phyloP scores from a whole-genome alignment of 2,329 filamentous ascomycete species.

The Elsinoe fawcettii region DNA sequence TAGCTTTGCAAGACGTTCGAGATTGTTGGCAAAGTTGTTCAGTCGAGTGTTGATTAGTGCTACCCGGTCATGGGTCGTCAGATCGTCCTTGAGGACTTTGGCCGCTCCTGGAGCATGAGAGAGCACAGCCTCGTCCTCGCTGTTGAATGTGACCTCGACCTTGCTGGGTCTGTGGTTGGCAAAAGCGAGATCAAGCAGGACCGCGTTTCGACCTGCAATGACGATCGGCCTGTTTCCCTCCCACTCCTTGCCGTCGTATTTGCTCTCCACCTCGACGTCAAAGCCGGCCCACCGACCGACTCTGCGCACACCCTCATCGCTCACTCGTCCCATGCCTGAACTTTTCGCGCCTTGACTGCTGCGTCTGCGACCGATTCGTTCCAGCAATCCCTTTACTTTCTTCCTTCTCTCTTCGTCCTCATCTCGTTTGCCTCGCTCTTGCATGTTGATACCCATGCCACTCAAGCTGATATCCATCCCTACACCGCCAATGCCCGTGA shows the following conservation, averaged over 20 bases:
- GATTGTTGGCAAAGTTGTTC: constrained; percentile 61
- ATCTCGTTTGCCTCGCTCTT: constrained; percentile 33
- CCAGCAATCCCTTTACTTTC: constrained; percentile 52
- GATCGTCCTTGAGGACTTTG: constrained; percentile 57
- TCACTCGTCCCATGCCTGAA: constrained; percentile 63
- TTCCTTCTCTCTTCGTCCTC: constrained; percentile 47
- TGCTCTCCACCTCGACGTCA: constrained; percentile 37
- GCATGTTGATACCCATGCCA: constrained; percentile 35
- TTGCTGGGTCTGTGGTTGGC: constrained; percentile 35
- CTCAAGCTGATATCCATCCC: constrained; percentile 37
- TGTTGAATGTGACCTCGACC: constrained; percentile 56
- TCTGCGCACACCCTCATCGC: constrained; percentile 66
- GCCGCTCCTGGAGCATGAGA: constrained; percentile 56
- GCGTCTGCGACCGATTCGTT: constrained; percentile 7
- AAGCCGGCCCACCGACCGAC: constrained; percentile 58
- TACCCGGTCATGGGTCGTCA: constrained; percentile 53
- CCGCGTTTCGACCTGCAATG: constrained; percentile 29
- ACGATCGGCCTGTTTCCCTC: constrained; percentile 30
- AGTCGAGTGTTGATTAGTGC: constrained; percentile 63
- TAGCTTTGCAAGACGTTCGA: constrained; percentile 60
- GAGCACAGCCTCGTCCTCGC: constrained; percentile 50
- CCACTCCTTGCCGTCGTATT: constrained; percentile 20
- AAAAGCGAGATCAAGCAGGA: constrained; percentile 29
- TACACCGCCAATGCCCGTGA: constrained; percentile 28
- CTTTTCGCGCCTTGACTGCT: constrained; percentile 44